A percentile compares a stretch with the other conserved stretches of the same genome.
phyloP scores from a whole-genome alignment of 805 yeast genomes.

The Ogataea polymorpha region DNA sequence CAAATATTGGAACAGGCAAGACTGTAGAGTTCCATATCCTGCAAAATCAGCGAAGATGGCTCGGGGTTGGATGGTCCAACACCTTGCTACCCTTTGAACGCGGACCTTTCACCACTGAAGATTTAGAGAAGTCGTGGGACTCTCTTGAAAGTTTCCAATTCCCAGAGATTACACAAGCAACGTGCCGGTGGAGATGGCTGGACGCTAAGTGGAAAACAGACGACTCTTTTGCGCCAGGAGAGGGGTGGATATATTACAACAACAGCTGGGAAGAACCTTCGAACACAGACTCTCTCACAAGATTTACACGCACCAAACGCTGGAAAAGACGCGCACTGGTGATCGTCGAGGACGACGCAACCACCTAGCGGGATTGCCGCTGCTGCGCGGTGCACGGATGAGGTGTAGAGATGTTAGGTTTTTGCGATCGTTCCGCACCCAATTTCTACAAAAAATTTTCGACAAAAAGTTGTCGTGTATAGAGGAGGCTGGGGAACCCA shows the following conservation, averaged over 20 bases:
- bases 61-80: constrained; percentile 59
- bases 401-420: constrained; percentile 1
- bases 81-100: constrained; percentile 51
- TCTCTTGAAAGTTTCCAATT: constrained; percentile 40
- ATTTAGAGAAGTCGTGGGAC: constrained; percentile 30
- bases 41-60: constrained; percentile 61
- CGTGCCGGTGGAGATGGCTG: constrained; percentile 56
- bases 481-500: constrained; percentile 12
- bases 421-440: constrained; percentile 5
- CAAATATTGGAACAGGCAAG: constrained; percentile 34
- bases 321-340: constrained; percentile 48
- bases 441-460: constrained; percentile 8
- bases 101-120: constrained; percentile 43
- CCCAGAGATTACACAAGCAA: constrained; percentile 35
- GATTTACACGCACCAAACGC: constrained; percentile 49
- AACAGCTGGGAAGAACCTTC: constrained; percentile 45
- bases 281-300: constrained; percentile 42
- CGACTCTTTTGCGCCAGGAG: constrained; percentile 34
- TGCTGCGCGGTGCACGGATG: constrained; percentile 5
- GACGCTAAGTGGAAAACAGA: constrained; percentile 52
- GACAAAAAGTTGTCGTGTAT: constrained; percentile 12
- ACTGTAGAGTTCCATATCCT: constrained; percentile 47
- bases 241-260: constrained; percentile 57
- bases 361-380: neutral
- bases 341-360: constrained; percentile 4